Evolutionary conservation across 768 basidiomycete genomes (phyloP).

Genomic region (Podaxis carcinomalis): DNA sequence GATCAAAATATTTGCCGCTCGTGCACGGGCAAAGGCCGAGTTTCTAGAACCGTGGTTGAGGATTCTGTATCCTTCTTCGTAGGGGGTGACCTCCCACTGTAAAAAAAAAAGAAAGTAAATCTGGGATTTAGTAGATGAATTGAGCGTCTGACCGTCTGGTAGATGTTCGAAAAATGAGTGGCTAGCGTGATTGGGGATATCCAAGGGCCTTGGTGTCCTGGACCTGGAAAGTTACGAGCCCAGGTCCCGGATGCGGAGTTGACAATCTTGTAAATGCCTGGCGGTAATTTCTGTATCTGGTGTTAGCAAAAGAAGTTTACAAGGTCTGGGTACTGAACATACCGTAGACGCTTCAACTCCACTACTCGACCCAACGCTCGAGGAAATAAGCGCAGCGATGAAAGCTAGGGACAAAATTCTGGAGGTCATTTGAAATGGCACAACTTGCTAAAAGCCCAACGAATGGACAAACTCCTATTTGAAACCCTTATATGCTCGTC

Average conservation of each 20-base stretch:
- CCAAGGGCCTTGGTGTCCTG: slow-evolving; percentile 9
- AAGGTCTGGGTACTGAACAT: not conserved
- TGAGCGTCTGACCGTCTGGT: not conserved
- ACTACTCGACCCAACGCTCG: not conserved
- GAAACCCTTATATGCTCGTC: not conserved
- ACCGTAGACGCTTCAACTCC: not conserved
- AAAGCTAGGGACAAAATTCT: not conserved
- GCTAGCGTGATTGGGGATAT: not conserved
- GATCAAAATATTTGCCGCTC: not conserved
- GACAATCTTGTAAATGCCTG: slow-evolving; percentile 3
- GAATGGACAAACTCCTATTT: not conserved
- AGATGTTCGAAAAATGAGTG: not conserved
- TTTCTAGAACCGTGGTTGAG: not conserved
- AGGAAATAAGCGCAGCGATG: not conserved
- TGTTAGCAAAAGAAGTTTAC: no score
- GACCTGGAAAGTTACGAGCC: slow-evolving; percentile 1
- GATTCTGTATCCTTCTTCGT: slow-evolving; percentile 7
- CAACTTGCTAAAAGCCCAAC: not conserved
- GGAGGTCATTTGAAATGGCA: not conserved
- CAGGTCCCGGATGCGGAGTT: not conserved
- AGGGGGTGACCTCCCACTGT: not conserved
- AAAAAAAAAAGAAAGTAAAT: not conserved
- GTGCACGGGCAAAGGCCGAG: not conserved
- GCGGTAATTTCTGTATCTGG: not conserved
- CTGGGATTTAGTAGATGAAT: no score